A percentile compares a stretch with the other conserved stretches of the same genome.
Conservation (phyloP, 2,329 filamentous ascomycete species). For the Pseudocercospora fijiensis region DNA sequence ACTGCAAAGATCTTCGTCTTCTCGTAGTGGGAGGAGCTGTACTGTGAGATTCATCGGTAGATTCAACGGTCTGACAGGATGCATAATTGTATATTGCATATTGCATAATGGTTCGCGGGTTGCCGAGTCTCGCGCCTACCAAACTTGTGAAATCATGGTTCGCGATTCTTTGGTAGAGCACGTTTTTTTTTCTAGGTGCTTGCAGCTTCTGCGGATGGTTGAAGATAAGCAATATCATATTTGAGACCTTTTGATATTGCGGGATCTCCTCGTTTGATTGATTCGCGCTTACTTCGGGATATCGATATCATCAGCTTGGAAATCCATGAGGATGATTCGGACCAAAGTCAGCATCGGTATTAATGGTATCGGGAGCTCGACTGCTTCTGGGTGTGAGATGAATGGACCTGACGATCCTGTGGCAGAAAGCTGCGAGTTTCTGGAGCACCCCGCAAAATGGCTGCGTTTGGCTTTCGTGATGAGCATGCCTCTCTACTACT, state of each 20-base stretch:
- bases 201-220: neutral
- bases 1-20: neutral
- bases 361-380: neutral
- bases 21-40: neutral
- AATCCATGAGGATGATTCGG: neutral
- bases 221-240: neutral
- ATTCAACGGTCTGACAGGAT: slow-evolving; percentile 1
- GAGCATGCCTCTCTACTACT: slow-evolving; percentile 1
- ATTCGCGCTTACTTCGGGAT: neutral
- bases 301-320: too few species aligned
- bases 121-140: slow-evolving; percentile 18
- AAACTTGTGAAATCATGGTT: neutral
- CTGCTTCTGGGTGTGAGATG: neutral
- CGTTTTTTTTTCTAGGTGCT: neutral
- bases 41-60: slow-evolving; percentile 2
- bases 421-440: neutral
- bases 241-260: neutral
- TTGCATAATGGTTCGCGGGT: slow-evolving; percentile 15
- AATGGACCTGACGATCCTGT: slow-evolving; percentile 3
- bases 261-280: neutral
- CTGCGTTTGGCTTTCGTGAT: slow-evolving; percentile 2
- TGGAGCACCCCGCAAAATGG: slow-evolving; percentile 8
- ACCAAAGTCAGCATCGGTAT: neutral
- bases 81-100: too few species aligned
- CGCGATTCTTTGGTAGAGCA: neutral